A percentile compares a stretch with the other conserved stretches of the same genome.
These are phyloP conservation scores for Insectozyma bohioensis DNA, from an alignment of 1,139 yeast genomes.

Conservation along the genomic window DNA sequence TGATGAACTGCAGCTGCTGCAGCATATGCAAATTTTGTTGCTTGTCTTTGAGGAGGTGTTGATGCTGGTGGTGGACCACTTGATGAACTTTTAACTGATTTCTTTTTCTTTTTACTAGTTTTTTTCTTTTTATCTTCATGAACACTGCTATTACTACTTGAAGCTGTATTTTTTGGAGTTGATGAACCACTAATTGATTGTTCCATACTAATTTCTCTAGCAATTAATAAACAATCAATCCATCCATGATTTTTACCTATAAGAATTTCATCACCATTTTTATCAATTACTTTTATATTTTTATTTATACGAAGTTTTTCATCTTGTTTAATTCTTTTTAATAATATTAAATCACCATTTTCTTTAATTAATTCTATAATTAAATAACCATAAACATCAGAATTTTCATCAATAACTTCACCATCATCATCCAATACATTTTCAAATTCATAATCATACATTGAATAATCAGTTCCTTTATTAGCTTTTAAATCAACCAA, in stretches of 20 bases:
- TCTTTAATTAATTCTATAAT: slow-evolving; percentile 61
- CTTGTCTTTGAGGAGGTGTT: slow-evolving; percentile 13
- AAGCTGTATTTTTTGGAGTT: background rate
- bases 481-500: slow-evolving; percentile 47
- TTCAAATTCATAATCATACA: slow-evolving; percentile 76
- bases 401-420: slow-evolving; percentile 20
- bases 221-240: slow-evolving; percentile 48
- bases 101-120: slow-evolving; percentile 6
- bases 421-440: slow-evolving; percentile 43
- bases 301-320: slow-evolving; percentile 23
- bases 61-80: slow-evolving; percentile 7
- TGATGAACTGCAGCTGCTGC: slow-evolving; percentile 49
- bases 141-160: slow-evolving; percentile 1
- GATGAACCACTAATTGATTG: slow-evolving; percentile 14
- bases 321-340: slow-evolving; percentile 39
- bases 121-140: slow-evolving; percentile 4
- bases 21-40: slow-evolving; percentile 43
- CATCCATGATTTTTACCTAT: slow-evolving; percentile 43
- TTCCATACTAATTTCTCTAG: slow-evolving; percentile 29
- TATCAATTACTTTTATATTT: slow-evolving; percentile 39
- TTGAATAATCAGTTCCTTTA: slow-evolving; percentile 63
- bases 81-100: slow-evolving; percentile 9
- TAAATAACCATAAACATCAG: slow-evolving; percentile 56
- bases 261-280: slow-evolving; percentile 31
- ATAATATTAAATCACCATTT: slow-evolving; percentile 58